These are phyloP conservation scores for Pyrenophora graminea DNA, from an alignment of 2,329 filamentous ascomycete species.

Conservation along the genomic window DNA sequence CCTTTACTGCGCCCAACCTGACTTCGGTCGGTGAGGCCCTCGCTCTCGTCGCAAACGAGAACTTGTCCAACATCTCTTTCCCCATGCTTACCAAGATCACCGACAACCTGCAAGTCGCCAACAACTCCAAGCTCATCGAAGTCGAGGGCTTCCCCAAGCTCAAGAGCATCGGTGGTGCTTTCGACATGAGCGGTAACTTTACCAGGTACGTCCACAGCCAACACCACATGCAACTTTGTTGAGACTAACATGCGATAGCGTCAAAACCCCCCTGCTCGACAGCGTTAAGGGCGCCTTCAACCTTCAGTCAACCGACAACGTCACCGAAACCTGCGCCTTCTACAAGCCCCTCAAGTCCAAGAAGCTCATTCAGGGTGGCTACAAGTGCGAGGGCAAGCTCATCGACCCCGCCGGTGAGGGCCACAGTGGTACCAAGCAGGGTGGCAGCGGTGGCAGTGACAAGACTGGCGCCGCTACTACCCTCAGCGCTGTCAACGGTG, in stretches of 20 bases:
- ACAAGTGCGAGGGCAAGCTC: conserved; percentile 48
- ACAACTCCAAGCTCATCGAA: conserved; percentile 76
- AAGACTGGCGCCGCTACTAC: conserved; percentile 46
- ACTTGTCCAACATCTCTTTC: conserved; percentile 75
- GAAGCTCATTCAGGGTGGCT: conserved; percentile 50
- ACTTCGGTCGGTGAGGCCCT: conserved; percentile 66
- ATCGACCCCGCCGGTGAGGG: conserved; percentile 44
- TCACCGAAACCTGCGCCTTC: conserved; percentile 46
- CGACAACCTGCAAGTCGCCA: conserved; percentile 83
- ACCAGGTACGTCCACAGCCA: conserved; percentile 64
- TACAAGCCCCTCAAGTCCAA: conserved; percentile 52
- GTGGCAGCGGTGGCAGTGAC: conserved; percentile 15
- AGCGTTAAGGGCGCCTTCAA: conserved; percentile 57
- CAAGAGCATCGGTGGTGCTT: conserved; percentile 71
- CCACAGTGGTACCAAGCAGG: conserved; percentile 41
- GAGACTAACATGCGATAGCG: conserved; percentile 57
- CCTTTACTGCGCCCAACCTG: conserved; percentile 69
- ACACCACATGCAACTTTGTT: neutral
- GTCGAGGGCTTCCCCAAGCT: conserved; percentile 73
- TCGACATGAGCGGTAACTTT: conserved; percentile 86
- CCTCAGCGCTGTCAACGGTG: conserved; percentile 48
- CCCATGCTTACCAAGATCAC: conserved; percentile 68
- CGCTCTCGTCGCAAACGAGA: conserved; percentile 60
- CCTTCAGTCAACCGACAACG: conserved; percentile 52
- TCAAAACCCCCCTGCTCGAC: conserved; percentile 64